These are phyloP conservation scores for Apiospora pterosperma DNA, from an alignment of 2,329 filamentous ascomycete species.

Conservation along the genomic window DNA sequence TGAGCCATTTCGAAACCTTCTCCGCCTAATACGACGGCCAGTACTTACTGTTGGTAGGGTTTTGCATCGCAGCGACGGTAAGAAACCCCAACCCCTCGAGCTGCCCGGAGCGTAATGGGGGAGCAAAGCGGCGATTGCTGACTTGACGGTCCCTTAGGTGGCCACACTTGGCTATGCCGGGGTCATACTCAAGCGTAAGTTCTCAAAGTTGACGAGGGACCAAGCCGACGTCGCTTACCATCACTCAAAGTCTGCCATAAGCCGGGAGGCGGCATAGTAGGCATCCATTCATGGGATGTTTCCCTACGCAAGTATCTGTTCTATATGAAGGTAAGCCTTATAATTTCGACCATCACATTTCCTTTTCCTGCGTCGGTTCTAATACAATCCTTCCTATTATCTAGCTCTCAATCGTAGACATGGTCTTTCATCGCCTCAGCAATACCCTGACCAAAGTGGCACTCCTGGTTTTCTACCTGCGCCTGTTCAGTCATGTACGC, in stretches of 20 bases:
- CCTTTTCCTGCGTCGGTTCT: background rate
- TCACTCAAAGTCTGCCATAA: background rate
- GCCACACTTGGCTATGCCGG: background rate
- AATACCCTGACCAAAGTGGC: slow-evolving; percentile 13
- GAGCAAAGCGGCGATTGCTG: too few relatives aligned
- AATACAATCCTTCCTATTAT: background rate
- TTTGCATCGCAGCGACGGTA: background rate
- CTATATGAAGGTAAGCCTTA: background rate
- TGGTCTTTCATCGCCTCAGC: slow-evolving; percentile 7
- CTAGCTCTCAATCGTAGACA: background rate
- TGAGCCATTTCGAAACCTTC: background rate
- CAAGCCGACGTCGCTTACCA: background rate
- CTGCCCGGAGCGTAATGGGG: too few relatives aligned
- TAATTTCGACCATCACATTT: too few relatives aligned
- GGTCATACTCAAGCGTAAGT: background rate
- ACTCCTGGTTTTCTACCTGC: slow-evolving; percentile 13
- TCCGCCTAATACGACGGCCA: too few relatives aligned
- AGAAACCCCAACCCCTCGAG: too few relatives aligned
- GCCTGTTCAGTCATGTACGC: slow-evolving; percentile 10
- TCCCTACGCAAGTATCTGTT: background rate
- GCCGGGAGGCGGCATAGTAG: background rate
- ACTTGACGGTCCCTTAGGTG: background rate
- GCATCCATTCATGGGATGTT: background rate
- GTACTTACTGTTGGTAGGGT: background rate
- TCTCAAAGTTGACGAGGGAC: too few relatives aligned